Conservation (phyloP, 2,329 filamentous ascomycete species). For the Colletotrichum acutatum region DNA sequence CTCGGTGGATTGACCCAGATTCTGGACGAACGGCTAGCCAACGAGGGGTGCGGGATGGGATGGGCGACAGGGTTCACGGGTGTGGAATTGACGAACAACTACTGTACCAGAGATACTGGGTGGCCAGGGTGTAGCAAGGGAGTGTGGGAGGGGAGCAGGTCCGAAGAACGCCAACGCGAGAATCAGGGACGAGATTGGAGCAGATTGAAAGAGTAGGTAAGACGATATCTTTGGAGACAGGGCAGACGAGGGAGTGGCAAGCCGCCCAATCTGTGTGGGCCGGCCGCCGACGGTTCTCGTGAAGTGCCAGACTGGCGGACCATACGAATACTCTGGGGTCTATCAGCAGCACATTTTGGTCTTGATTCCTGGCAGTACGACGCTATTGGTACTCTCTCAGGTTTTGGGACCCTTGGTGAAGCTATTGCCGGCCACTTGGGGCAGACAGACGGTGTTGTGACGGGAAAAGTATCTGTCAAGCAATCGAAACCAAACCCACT, state of each 20-base stretch:
- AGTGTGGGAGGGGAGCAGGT: not conserved
- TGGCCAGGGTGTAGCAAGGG: slow-evolving; percentile 7
- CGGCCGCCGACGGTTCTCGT: not conserved
- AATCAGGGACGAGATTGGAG: slow-evolving; percentile 6
- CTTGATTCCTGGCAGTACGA: not conserved
- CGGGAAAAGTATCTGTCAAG: not conserved
- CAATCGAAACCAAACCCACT: not conserved
- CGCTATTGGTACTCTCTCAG: not conserved
- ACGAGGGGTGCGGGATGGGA: slow-evolving; percentile 23
- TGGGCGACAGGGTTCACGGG: slow-evolving; percentile 23
- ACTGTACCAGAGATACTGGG: slow-evolving; percentile 23
- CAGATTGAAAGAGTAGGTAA: not conserved
- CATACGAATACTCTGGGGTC: not conserved
- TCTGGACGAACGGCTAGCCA: slow-evolving; percentile 21
- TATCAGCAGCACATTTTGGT: not conserved
- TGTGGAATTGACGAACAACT: slow-evolving; percentile 16
- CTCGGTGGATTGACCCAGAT: slow-evolving; percentile 33
- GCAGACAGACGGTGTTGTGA: not conserved
- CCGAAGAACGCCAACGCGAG: not conserved
- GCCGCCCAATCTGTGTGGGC: not conserved
- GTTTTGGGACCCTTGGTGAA: not conserved
- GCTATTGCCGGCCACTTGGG: not conserved
- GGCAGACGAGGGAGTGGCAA: slow-evolving; percentile 4
- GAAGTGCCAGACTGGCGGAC: not conserved
- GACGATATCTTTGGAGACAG: slow-evolving; percentile 10